phyloP scores from a whole-genome alignment of 306 rosid genomes.

The Lathyrus tuberosus region DNA sequence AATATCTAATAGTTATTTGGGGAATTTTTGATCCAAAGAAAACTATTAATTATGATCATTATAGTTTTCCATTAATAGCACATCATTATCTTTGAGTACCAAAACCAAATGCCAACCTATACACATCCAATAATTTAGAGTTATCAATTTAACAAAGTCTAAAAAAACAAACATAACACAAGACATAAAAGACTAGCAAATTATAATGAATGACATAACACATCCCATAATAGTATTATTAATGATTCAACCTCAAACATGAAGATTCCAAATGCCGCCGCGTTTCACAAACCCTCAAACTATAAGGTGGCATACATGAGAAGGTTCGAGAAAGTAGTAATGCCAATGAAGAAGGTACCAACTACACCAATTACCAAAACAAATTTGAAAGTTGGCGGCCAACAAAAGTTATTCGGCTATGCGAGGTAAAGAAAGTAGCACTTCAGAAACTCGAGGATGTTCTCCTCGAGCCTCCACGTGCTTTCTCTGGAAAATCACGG shows the following conservation, averaged over 20 bases:
- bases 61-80: conserved; percentile 26
- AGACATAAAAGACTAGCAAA: no score
- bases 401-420: conserved; percentile 44
- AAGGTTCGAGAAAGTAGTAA: conserved; percentile 37
- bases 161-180: background rate
- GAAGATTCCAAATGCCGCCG: background rate
- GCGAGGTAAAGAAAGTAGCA: conserved; percentile 69
- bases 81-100: background rate
- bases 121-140: no score
- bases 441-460: conserved; percentile 74
- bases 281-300: conserved; percentile 37
- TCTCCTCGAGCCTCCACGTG: conserved; percentile 79
- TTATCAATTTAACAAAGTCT: background rate
- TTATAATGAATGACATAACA: conserved; percentile 41
- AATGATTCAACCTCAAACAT: no score
- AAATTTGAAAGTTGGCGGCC: background rate
- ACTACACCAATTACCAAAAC: background rate
- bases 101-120: conserved; percentile 29
- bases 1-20: no score
- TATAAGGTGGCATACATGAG: conserved; percentile 54
- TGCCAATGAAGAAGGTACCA: conserved; percentile 55
- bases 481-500: conserved; percentile 59
- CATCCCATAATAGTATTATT: no score
- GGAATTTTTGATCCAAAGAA: no score
- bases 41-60: background rate